Base-by-base conservation (phyloP, 345 rosid species). In the Isatis tinctoria region DNA sequence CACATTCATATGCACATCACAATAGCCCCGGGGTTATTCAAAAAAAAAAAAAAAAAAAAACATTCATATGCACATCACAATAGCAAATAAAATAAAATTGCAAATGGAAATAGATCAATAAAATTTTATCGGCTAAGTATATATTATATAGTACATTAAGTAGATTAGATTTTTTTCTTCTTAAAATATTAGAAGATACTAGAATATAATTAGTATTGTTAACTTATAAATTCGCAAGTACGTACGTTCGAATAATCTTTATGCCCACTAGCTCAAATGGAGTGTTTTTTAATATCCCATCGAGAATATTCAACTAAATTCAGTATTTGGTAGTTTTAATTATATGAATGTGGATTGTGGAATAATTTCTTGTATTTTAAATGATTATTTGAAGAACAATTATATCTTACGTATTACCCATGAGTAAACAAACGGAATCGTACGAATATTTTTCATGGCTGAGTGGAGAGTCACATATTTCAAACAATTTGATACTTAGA, bases 231-330 rank as follows among this genome's bases (percentile, higher is more conserved):
- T 24, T 26, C 16, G 44, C 45, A 54, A 63, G 75, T 56, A 70
- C 75, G 70, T 69, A 76, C 80, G 52, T 69, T 53, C 70, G 71
- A 63, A 76, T 70, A 65, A 56, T 65, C 56, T 28, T 48, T 22
- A 56, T 40, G 62, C 30, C 63, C 76, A 77, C 80, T 65, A 65
- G 2, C 72, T 57, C 22, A 65, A 71, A 63, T 67, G 22, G 44
- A 56, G 66, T 64, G 36, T 54, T 30, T 54, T 48, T 53, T 56
- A 3, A 57, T 33, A 76, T 48, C 52, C 53, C 53, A 35, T 37
- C 26, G 72, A 76, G 80, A 70, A 76, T 70, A 70, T 70, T 47
- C 80, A 75, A 53, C 24, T 61, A 52, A 62, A 14, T 54, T 45
- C 75, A 45, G 45, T 63, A 63, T 47, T 18, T 77, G 40, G 30